A percentile compares a stretch with the other conserved stretches of the same genome.
phyloP scores from a whole-genome alignment of 441 rosid genomes.

The Arabidopsis lyrata region DNA sequence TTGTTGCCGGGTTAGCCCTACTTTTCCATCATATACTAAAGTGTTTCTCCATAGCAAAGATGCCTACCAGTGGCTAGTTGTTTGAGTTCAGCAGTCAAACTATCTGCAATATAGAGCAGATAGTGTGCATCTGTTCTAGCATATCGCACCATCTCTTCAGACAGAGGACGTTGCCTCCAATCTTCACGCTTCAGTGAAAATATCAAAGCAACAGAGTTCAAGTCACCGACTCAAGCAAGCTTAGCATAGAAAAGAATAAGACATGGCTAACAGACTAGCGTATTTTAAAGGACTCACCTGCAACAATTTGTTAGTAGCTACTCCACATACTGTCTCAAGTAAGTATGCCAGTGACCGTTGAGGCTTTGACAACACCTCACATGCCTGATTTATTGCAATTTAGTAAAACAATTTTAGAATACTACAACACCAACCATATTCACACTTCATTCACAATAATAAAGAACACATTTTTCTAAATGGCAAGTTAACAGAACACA shows the following conservation, averaged over 20 bases:
- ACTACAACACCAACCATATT: slow-evolving; percentile 14
- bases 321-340: slow-evolving; percentile 83
- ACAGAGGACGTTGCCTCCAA: slow-evolving; percentile 94
- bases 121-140: slow-evolving; percentile 92
- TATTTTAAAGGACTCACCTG: slow-evolving; percentile 62
- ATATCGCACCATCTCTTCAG: slow-evolving; percentile 81
- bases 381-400: slow-evolving; percentile 62
- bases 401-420: slow-evolving; percentile 33
- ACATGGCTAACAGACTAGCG: neutral
- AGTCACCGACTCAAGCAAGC: neutral
- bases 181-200: slow-evolving; percentile 79
- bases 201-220: neutral
- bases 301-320: slow-evolving; percentile 78
- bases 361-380: slow-evolving; percentile 88
- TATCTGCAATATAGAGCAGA: slow-evolving; percentile 73
- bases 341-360: slow-evolving; percentile 87
- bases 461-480: slow-evolving; percentile 10
- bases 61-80: slow-evolving; percentile 63
- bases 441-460: neutral
- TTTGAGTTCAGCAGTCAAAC: slow-evolving; percentile 75
- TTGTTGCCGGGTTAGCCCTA: neutral
- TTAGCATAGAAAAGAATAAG: neutral
- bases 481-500: neutral
- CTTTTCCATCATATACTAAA: neutral
- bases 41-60: slow-evolving; percentile 12